Evolutionary conservation across 768 basidiomycete species (phyloP).

Genomic region (Pleurotus giganteus): DNA sequence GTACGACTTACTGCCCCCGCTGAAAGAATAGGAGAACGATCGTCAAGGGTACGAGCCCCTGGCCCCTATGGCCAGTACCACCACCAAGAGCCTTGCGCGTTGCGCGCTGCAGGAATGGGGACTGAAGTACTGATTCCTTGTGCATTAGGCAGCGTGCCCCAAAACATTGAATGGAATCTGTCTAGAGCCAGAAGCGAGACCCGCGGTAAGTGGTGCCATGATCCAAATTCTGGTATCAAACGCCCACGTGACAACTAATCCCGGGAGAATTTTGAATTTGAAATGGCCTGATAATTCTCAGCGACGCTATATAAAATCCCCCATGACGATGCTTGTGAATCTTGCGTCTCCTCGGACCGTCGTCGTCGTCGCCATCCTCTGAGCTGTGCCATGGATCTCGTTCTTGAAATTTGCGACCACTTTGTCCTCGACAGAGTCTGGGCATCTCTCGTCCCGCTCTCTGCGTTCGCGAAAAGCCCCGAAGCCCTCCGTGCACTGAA

Average conservation of each 20-base stretch:
- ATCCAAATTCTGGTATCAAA: background rate
- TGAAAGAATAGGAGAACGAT: too few relatives aligned
- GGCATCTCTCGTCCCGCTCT: slow-evolving; percentile 68
- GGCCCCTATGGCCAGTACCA: too few relatives aligned
- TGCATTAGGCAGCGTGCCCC: too few relatives aligned
- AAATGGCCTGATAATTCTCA: slow-evolving; percentile 7
- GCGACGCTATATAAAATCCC: background rate
- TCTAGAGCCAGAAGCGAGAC: too few relatives aligned
- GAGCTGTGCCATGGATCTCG: slow-evolving; percentile 67
- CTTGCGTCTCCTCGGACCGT: background rate
- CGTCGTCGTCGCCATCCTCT: background rate
- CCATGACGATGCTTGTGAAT: background rate
- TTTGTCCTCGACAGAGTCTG: slow-evolving; percentile 77
- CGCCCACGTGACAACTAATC: background rate
- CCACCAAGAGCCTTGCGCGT: too few relatives aligned
- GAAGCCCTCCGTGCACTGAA: slow-evolving; percentile 34
- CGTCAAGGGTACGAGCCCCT: too few relatives aligned
- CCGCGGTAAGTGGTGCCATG: too few relatives aligned
- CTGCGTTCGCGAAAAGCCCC: slow-evolving; percentile 36
- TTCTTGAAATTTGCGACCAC: slow-evolving; percentile 72
- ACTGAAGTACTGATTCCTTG: too few relatives aligned
- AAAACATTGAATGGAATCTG: too few relatives aligned
- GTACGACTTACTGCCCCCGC: too few relatives aligned
- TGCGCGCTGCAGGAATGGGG: too few relatives aligned
- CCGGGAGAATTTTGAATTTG: background rate